phyloP scores from a whole-genome alignment of 257 asterid species.

The Jasminum sambac region DNA sequence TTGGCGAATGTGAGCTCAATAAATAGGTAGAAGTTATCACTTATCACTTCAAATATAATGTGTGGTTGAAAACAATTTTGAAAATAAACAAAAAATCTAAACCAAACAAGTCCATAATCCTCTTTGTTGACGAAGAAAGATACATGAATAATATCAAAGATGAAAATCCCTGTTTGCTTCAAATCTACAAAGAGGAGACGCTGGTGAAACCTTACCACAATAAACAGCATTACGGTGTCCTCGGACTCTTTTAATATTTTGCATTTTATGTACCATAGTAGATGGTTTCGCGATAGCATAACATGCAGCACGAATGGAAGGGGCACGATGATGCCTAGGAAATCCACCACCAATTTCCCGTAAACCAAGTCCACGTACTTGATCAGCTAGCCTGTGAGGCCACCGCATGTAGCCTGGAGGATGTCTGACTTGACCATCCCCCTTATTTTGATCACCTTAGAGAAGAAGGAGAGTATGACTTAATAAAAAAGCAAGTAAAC shows the following conservation, averaged over 20 bases:
- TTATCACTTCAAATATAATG: too few relatives aligned
- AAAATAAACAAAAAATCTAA: too few relatives aligned
- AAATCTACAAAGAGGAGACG: constrained; percentile 8
- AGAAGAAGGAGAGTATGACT: constrained; percentile 31
- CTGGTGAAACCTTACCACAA: constrained; percentile 57
- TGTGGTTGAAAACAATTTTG: too few relatives aligned
- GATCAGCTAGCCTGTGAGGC: constrained; percentile 93
- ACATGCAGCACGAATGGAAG: constrained; percentile 88
- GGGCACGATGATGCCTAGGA: constrained; percentile 88
- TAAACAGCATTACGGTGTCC: constrained; percentile 96
- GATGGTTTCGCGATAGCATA: constrained; percentile 93
- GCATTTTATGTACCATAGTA: constrained; percentile 95
- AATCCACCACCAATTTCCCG: constrained; percentile 98
- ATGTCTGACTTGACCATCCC: constrained; percentile 40
- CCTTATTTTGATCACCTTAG: constrained; percentile 61
- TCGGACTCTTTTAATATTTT: constrained; percentile 64
- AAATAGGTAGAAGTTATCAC: too few relatives aligned
- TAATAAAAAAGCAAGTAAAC: neutral
- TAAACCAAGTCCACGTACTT: constrained; percentile 81
- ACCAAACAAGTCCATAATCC: constrained; percentile 5
- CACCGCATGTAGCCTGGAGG: constrained; percentile 79
- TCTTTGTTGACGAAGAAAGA: constrained; percentile 18
- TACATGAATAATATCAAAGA: constrained; percentile 5
- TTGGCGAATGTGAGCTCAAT: too few relatives aligned
- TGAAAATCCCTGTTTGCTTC: constrained; percentile 9